Evolutionary conservation across 768 basidiomycete species (phyloP).

Genomic region (Hydnum rufescens): DNA sequence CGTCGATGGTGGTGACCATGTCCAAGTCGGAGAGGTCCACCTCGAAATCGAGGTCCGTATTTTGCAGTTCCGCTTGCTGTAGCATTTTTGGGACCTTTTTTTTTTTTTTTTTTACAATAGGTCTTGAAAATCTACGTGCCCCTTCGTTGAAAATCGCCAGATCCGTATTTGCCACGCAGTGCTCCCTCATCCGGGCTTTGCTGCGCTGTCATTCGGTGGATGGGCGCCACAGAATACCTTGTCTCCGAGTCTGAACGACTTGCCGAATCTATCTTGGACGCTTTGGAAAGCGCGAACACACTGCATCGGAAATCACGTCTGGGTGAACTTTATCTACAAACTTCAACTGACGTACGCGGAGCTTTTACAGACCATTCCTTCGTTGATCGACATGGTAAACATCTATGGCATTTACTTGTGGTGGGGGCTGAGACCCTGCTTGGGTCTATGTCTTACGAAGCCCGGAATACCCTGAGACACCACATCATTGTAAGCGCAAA

Average conservation of each 20-base stretch:
- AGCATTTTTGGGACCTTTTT: not conserved
- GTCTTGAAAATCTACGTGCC: conserved; percentile 99
- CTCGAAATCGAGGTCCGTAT: conserved; percentile 82
- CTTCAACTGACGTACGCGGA: too few species aligned
- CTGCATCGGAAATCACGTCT: too few species aligned
- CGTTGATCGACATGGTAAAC: too few species aligned
- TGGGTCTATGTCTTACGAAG: too few species aligned
- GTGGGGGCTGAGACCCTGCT: too few species aligned
- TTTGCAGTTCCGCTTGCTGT: not conserved
- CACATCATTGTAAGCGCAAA: too few species aligned
- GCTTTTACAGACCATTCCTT: too few species aligned
- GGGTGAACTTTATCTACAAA: too few species aligned
- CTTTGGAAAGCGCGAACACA: conserved; percentile 98
- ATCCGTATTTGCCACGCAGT: conserved; percentile 91
- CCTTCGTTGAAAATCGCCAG: conserved; percentile 78
- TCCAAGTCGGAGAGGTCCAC: conserved; percentile 91
- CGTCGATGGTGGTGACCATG: conserved; percentile 91
- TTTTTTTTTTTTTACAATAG: conserved; percentile 18
- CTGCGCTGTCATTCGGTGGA: conserved; percentile 93
- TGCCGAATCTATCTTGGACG: conserved; percentile 95
- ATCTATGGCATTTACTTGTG: too few species aligned
- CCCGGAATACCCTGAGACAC: too few species aligned
- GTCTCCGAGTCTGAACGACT: conserved; percentile 90
- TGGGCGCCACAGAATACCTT: conserved; percentile 89
- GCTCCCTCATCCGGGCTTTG: conserved; percentile 93